phyloP scores from a whole-genome alignment of 1,284 basidiomycete species.

The Marasmius fiardii region DNA sequence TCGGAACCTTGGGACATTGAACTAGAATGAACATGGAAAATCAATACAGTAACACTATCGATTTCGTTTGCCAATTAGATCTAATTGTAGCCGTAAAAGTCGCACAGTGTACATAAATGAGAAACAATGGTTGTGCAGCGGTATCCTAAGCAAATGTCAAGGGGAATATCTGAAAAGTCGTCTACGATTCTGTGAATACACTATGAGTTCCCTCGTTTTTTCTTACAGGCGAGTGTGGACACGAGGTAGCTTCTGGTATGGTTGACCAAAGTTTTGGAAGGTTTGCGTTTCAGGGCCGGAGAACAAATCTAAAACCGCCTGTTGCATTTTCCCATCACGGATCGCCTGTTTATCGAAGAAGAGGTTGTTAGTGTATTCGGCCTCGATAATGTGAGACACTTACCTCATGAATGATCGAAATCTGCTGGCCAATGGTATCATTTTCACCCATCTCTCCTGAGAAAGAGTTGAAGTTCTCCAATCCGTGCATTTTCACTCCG shows the following conservation, averaged over 20 bases:
- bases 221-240: neutral
- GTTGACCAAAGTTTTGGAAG: neutral
- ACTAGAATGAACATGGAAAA: slow-evolving; percentile 3
- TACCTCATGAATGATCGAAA: slow-evolving; percentile 68
- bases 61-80: neutral
- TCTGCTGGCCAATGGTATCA: slow-evolving; percentile 59
- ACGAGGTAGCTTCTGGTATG: neutral
- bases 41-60: neutral
- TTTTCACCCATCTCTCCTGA: slow-evolving; percentile 53
- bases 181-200: too few species aligned
- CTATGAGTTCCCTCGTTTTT: too few species aligned
- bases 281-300: neutral
- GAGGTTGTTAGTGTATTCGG: neutral
- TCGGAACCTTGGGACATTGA: slow-evolving; percentile 14
- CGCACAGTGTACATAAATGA: neutral
- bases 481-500: slow-evolving; percentile 72
- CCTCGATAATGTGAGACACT: slow-evolving; percentile 11
- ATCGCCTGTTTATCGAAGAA: slow-evolving; percentile 38
- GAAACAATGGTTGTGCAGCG: neutral
- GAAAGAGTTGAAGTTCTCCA: slow-evolving; percentile 56
- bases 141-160: too few species aligned
- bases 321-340: slow-evolving; percentile 69
- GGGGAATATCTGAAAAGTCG: too few species aligned
- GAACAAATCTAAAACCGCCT: slow-evolving; percentile 38
- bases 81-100: too few species aligned